A percentile compares a stretch with the other conserved stretches of the same genome.
Evolutionary conservation across 2,329 filamentous ascomycete genomes (phyloP).

Genomic region (Colletotrichum lentis): DNA sequence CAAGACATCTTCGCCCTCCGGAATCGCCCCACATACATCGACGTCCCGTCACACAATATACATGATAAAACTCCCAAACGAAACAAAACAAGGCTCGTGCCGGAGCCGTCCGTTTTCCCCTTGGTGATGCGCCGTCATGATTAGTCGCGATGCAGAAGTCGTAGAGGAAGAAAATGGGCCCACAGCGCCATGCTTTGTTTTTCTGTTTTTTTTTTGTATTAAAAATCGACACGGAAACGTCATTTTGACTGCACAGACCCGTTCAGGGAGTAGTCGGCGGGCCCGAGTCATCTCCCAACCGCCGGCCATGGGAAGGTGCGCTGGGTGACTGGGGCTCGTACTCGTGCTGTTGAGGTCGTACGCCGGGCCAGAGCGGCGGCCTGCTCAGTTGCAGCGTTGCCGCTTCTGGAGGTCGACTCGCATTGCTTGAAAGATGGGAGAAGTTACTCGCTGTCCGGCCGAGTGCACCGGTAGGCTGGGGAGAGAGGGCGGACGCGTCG

Average conservation of each 20-base stretch:
- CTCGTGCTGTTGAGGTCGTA: slow-evolving; percentile 49
- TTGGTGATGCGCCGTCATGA: slow-evolving; percentile 25
- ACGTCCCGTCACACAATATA: slow-evolving; percentile 14
- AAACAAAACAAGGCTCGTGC: slow-evolving; percentile 21
- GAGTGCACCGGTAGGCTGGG: slow-evolving; percentile 3
- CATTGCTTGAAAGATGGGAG: slow-evolving; percentile 19
- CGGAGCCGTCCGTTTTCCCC: slow-evolving; percentile 24
- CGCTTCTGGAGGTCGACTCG: slow-evolving; percentile 11
- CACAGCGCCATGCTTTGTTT: slow-evolving; percentile 34
- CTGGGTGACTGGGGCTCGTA: slow-evolving; percentile 22
- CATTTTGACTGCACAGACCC: not conserved
- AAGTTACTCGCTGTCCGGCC: slow-evolving; percentile 33
- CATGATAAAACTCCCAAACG: not conserved
- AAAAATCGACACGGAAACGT: slow-evolving; percentile 13
- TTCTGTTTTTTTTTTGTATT: too few relatives aligned
- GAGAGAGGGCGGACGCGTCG: slow-evolving; percentile 32
- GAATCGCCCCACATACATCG: slow-evolving; percentile 12
- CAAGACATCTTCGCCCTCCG: too few relatives aligned
- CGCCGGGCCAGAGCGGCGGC: slow-evolving; percentile 56
- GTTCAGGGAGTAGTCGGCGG: slow-evolving; percentile 20
- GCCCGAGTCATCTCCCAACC: slow-evolving; percentile 41
- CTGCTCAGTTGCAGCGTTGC: slow-evolving; percentile 44
- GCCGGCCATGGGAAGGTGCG: slow-evolving; percentile 23
- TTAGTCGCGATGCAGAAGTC: slow-evolving; percentile 23
- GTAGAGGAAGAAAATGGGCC: not conserved